A percentile compares a stretch with the other conserved stretches of the same genome.
Evolutionary conservation across 768 basidiomycete genomes (phyloP).

Genomic region (Mycena albidolilacea): DNA sequence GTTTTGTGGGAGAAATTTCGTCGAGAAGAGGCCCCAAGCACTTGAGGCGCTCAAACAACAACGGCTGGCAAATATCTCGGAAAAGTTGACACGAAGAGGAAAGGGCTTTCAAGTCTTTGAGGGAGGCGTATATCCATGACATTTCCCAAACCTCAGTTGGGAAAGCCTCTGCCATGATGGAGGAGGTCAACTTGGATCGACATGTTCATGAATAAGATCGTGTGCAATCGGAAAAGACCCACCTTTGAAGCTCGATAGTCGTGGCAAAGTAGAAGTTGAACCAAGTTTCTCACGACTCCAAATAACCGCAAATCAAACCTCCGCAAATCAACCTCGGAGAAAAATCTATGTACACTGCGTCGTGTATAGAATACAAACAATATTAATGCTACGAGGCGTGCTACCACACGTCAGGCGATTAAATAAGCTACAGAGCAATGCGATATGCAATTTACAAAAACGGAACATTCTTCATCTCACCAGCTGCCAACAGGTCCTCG

Average conservation of each 20-base stretch:
- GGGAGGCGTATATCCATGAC: neutral
- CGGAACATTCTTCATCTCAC: constrained; percentile 87
- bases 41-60: constrained; percentile 9
- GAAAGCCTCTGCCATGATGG: constrained; percentile 1
- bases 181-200: neutral
- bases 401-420: constrained; percentile 6
- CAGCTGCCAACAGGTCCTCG: constrained; percentile 84
- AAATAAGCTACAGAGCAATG: constrained; percentile 29
- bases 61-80: constrained; percentile 28
- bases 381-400: constrained; percentile 8
- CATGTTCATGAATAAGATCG: neutral
- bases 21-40: neutral
- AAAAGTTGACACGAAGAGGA: constrained; percentile 23
- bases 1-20: neutral
- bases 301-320: neutral
- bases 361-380: constrained; percentile 9
- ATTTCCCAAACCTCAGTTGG: constrained; percentile 21
- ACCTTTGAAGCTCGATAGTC: neutral
- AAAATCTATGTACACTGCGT: neutral
- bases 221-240: neutral
- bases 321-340: too few relatives aligned
- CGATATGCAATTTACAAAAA: constrained; percentile 61
- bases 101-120: constrained; percentile 17
- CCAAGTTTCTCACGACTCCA: constrained; percentile 5
- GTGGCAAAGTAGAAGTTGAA: neutral